Evolutionary conservation across 345 rosid genomes (phyloP).

Genomic region (Capsella bursapastoris): DNA sequence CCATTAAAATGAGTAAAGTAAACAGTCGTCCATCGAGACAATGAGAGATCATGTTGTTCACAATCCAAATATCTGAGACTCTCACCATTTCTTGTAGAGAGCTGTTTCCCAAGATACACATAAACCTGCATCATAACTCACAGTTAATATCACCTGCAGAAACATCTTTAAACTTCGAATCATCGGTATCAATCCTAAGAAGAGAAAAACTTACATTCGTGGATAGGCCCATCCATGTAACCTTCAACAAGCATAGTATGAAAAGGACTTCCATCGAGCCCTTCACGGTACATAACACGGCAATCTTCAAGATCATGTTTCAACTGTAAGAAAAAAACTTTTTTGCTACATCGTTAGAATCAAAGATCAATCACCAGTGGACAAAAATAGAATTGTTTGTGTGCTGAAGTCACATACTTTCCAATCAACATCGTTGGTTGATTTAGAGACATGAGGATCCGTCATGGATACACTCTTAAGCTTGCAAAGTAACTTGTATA

Average conservation of each 20-base stretch:
- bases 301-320: constrained; percentile 82
- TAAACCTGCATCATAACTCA: constrained; percentile 35
- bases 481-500: constrained; percentile 70
- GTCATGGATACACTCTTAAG: constrained; percentile 73
- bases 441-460: constrained; percentile 46
- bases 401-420: constrained; percentile 58
- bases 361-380: background rate
- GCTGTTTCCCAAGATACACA: constrained; percentile 46
- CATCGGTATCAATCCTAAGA: background rate
- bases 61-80: background rate
- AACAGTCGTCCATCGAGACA: background rate
- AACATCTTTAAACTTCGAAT: background rate
- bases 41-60: background rate
- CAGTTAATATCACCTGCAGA: background rate
- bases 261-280: constrained; percentile 80
- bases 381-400: background rate
- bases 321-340: constrained; percentile 54
- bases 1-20: background rate
- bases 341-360: constrained; percentile 15
- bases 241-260: constrained; percentile 95
- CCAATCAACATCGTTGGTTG: constrained; percentile 70
- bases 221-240: constrained; percentile 81
- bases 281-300: constrained; percentile 95
- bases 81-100: constrained; percentile 42
- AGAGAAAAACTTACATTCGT: constrained; percentile 64